Conservation (phyloP, 352 stramenopile species). For the Pythium insidiosum region DNA sequence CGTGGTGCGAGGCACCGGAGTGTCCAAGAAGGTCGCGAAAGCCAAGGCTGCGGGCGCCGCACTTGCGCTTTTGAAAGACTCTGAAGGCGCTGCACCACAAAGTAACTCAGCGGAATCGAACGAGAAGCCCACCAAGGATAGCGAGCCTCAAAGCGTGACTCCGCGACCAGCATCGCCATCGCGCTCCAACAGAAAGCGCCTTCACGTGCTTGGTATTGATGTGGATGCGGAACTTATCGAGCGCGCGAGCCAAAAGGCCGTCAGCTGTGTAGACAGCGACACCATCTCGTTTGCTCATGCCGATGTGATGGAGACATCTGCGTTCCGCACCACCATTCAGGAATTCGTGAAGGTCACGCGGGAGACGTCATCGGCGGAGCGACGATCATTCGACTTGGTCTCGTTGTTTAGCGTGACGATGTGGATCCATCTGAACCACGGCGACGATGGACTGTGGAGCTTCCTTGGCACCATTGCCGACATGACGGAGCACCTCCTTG, state of each 20-base stretch:
- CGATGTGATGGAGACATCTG: conserved; percentile 45
- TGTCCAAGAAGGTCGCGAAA: conserved; percentile 81
- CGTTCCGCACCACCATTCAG: conserved; percentile 32
- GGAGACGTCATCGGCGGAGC: not conserved
- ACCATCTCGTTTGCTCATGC: conserved; percentile 40
- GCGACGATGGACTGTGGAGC: conserved; percentile 67
- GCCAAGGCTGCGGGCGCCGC: conserved; percentile 54
- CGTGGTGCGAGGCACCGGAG: conserved; percentile 42
- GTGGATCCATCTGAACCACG: conserved; percentile 86
- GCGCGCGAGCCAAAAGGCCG: conserved; percentile 32
- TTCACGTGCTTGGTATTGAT: conserved; percentile 64
- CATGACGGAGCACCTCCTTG: conserved; percentile 60
- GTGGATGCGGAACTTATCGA: conserved; percentile 66
- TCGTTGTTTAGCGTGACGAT: conserved; percentile 84
- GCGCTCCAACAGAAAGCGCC: conserved; percentile 17
- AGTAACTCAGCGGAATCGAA: not conserved
- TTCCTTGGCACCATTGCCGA: conserved; percentile 58
- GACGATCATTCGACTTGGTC: conserved; percentile 42
- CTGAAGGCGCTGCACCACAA: too few relatives aligned
- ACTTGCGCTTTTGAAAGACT: conserved; percentile 15
- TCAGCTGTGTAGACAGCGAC: conserved; percentile 19
- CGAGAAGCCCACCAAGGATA: not conserved
- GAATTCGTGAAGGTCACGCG: not conserved
- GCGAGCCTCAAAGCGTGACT: not conserved
- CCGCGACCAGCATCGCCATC: not conserved